Evolutionary conservation across 208 protist species (phyloP), one percentile per base, ranked within the genome.

Genomic region (Crithidia thermophila): DNA sequence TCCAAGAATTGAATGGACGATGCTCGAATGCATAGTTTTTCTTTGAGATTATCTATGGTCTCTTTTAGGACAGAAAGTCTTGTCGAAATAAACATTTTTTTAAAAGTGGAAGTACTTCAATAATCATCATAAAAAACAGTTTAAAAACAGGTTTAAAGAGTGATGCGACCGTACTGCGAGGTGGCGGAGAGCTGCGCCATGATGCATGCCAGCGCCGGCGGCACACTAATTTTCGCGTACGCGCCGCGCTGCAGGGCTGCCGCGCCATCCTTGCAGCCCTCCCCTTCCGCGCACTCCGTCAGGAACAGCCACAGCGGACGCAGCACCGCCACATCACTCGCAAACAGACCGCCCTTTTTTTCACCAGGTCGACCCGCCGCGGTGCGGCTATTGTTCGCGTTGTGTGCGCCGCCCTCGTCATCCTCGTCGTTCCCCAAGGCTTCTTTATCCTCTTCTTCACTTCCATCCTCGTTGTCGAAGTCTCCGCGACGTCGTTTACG

Each of bases 281-380:
- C 91, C n/a, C 72, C 75, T 37, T 81, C 78, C 3, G 70, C 85
- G 46, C 84, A 90, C 58, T 82, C 50, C 16, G 82, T 56, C 45
- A 95, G 62, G 68, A 92, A 95, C 18, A 36, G 47, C 83, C 87
- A 95, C 30, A 95, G 75, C 18, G 82, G 79, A n/a, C 59, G 46
- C 43, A 93, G 55, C 4, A 90, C 42, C 4, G 55, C 50, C 51
- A 77, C 75, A 52, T 95, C 90, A 51, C 61, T 72, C 36, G 55
- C 56, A 63, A 92, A 90, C n/a, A n/a, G n/a, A n/a, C n/a, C n/a
- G n/a, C n/a, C n/a, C n/a, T n/a, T n/a, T n/a, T n/a, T n/a, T n/a
- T n/a, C n/a, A n/a, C n/a, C n/a, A n/a, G n/a, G n/a, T n/a, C n/a
- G n/a, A n/a, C n/a, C n/a, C n/a, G n/a, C n/a, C n/a, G n/a, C n/a